Percentiles rank a stretch among this genome's conserved stretches.
Conservation (phyloP, 2,329 filamentous ascomycete genomes). For the Cyphellophora europaea region DNA sequence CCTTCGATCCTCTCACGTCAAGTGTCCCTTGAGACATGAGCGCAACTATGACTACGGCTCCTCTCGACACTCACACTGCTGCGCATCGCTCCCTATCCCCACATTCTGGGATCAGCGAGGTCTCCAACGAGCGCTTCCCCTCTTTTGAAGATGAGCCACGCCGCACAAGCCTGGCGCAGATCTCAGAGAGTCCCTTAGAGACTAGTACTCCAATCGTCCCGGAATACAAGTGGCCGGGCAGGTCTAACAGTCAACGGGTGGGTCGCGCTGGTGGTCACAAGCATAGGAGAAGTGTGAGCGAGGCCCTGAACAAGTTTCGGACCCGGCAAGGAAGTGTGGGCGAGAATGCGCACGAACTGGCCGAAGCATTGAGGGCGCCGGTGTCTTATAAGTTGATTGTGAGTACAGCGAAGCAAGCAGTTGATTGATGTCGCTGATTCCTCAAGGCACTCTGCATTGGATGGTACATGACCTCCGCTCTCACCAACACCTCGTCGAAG, state of each 20-base stretch:
- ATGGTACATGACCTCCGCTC: slow-evolving; percentile 91
- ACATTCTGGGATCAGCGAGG: slow-evolving; percentile 19
- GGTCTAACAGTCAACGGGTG: slow-evolving; percentile 39
- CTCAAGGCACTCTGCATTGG: slow-evolving; percentile 68
- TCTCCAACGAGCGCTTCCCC: slow-evolving; percentile 33
- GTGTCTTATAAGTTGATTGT: slow-evolving; percentile 83
- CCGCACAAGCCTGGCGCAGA: slow-evolving; percentile 15
- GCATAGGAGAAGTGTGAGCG: slow-evolving; percentile 77
- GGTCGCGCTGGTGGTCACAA: slow-evolving; percentile 36
- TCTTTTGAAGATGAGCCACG: slow-evolving; percentile 22
- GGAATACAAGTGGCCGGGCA: slow-evolving; percentile 53
- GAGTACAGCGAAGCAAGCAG: slow-evolving; percentile 25
- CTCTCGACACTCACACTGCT: slow-evolving; percentile 14
- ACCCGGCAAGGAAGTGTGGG: slow-evolving; percentile 75
- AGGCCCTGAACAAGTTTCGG: slow-evolving; percentile 77
- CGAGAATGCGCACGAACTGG: slow-evolving; percentile 88
- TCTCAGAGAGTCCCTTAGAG: slow-evolving; percentile 20
- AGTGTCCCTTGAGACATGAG: slow-evolving; percentile 10
- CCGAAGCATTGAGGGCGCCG: slow-evolving; percentile 80
- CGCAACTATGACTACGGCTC: slow-evolving; percentile 18
- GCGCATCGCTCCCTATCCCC: slow-evolving; percentile 17
- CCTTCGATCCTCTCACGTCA: slow-evolving; percentile 5
- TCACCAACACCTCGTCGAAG: slow-evolving; percentile 97
- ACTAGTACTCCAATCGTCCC: slow-evolving; percentile 3
- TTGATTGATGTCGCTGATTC: neutral